Evolutionary conservation across 2,329 filamentous ascomycete genomes (phyloP).

Genomic region (Pseudocercospora fijiensis): DNA sequence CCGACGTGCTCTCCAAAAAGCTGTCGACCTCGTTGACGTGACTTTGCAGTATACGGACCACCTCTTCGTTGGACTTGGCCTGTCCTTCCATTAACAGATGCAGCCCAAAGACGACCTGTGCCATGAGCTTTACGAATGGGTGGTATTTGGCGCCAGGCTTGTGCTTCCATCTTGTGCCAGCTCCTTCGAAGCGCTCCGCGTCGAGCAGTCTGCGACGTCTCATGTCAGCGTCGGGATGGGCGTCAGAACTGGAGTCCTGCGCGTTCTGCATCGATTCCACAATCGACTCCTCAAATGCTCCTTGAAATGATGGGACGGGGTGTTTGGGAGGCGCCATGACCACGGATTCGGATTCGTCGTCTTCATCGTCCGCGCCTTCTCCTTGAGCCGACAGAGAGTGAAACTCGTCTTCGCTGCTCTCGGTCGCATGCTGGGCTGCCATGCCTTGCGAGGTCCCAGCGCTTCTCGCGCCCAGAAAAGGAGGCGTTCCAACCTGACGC

Average conservation of each 20-base stretch:
- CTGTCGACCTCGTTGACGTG: conserved; percentile 94
- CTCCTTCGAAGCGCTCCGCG: conserved; percentile 64
- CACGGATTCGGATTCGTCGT: conserved; percentile 17
- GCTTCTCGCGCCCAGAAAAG: background rate
- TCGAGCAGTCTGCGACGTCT: conserved; percentile 68
- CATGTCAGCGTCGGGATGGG: conserved; percentile 53
- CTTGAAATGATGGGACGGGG: conserved; percentile 74
- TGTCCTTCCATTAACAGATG: conserved; percentile 81
- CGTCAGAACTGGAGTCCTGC: conserved; percentile 40
- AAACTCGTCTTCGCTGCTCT: conserved; percentile 32
- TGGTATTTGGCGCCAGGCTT: conserved; percentile 75
- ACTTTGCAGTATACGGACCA: conserved; percentile 81
- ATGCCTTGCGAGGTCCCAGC: conserved; percentile 16
- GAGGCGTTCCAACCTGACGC: conserved; percentile 4
- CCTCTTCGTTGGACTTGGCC: conserved; percentile 84
- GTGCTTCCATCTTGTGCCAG: conserved; percentile 73
- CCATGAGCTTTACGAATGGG: conserved; percentile 82
- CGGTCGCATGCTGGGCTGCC: conserved; percentile 23
- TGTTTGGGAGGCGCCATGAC: conserved; percentile 55
- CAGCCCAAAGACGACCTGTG: conserved; percentile 91
- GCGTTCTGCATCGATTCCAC: conserved; percentile 61
- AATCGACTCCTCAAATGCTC: conserved; percentile 79
- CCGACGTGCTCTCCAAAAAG: conserved; percentile 80
- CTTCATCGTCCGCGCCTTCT: conserved; percentile 18
- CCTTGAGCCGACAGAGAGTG: conserved; percentile 27